phyloP scores from a whole-genome alignment of 176 grass and related monocot species.

The Oryza nivara region DNA sequence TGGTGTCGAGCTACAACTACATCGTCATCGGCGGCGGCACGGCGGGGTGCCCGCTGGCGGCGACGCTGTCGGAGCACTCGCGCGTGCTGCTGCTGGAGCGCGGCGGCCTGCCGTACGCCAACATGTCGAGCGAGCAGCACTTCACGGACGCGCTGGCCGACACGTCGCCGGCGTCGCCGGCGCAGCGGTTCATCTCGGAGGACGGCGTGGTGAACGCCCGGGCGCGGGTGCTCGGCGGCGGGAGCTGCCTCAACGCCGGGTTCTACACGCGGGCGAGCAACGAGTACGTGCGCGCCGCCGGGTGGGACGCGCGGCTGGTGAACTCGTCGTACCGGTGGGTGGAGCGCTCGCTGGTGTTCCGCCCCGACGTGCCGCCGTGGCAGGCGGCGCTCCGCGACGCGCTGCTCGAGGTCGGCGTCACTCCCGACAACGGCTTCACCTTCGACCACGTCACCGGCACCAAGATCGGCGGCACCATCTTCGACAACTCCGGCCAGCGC shows the following conservation, averaged over 20 bases:
- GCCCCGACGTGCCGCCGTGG: conserved; percentile 68
- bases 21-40: conserved; percentile 77
- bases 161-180: conserved; percentile 26
- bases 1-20: conserved; percentile 55
- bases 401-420: conserved; percentile 74
- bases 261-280: conserved; percentile 74
- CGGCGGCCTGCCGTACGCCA: conserved; percentile 45
- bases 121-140: conserved; percentile 32
- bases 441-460: conserved; percentile 81
- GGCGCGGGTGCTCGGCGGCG: conserved; percentile 63
- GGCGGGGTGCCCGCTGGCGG: conserved; percentile 64
- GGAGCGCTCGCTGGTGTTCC: conserved; percentile 67
- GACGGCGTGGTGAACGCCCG: conserved; percentile 76
- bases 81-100: conserved; percentile 54
- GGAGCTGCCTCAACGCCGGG: conserved; percentile 73
- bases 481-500: conserved; percentile 62
- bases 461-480: conserved; percentile 92
- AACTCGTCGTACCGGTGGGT: conserved; percentile 69
- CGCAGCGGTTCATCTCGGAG: conserved; percentile 60
- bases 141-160: conserved; percentile 45
- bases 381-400: conserved; percentile 69
- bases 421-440: conserved; percentile 78
- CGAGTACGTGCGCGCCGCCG: conserved; percentile 44
- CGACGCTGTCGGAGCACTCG: conserved; percentile 51
- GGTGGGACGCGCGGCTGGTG: conserved; percentile 53